Base-by-base conservation (phyloP, 257 asterid species). In the Salvia miltiorrhiza region DNA sequence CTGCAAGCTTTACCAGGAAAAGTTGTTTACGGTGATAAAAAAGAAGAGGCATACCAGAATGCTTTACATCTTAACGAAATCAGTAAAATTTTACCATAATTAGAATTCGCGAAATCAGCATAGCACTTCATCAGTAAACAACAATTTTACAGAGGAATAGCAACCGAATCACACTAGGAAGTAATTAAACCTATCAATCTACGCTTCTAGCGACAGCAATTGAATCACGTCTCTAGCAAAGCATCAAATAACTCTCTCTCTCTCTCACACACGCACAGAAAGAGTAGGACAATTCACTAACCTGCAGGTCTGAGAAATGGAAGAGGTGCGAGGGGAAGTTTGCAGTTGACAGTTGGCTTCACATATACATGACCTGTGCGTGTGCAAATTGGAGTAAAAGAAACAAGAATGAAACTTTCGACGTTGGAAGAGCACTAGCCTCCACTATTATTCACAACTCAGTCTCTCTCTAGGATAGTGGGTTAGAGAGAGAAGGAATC, bases 341-440 rank as follows among this genome's bases (percentile, higher is more conserved):
- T 43, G 77, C 80, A 60, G 80, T 30, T 67, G 79, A 67, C 83
- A 78, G 72, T 63, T 76, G 84, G 71, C 23, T 76, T 64, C 61
- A 69, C 73, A 56, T 68, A 74, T 12, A 80, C 14, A 76, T 65
- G 80, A 71, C 66, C 74, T 77, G 71, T 50, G 73, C 41, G 44
- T 63, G 71, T 64, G 60, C 26, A 70, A 74, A 73, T 43, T 55
- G 60, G 66, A 69, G 50, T 11, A 68, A 16, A 68, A 65, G 35
- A 66, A 55, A 70, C 44, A 72, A 65, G 59, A 48, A 35, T 53
- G 65, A 30, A 52, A 56, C 78, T 83, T 80, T 69, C 77, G 71
- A 80, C 79, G 79, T 80, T 64, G 81, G 79, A 79, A 59, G 66
- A 69, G 74, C 88, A 83, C 82, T 77, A 64, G 21, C 53, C 70